Conservation (phyloP, 495 filamentous ascomycete species). For the Penicillium longicatenatum region DNA sequence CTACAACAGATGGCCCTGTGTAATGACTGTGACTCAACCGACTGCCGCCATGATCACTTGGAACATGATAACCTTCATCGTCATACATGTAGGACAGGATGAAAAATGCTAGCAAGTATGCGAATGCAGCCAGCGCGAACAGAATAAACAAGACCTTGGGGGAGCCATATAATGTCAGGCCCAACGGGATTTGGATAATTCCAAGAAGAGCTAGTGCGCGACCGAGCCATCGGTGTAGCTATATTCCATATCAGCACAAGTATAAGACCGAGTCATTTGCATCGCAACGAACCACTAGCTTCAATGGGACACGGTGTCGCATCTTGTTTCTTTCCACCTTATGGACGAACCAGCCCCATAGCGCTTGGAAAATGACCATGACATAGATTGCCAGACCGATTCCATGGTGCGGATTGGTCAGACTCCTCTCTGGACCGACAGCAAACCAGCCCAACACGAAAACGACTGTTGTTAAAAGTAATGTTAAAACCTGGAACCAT, state of each 20-base stretch:
- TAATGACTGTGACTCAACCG: conserved; percentile 35
- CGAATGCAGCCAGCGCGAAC: conserved; percentile 71
- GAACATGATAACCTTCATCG: conserved; percentile 44
- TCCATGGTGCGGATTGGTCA: conserved; percentile 93
- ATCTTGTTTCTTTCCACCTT: conserved; percentile 61
- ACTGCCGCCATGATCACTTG: conserved; percentile 57
- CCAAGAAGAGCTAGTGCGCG: conserved; percentile 74
- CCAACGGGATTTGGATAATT: conserved; percentile 84
- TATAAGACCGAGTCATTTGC: not conserved
- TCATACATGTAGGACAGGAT: conserved; percentile 68
- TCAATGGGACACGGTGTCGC: conserved; percentile 60
- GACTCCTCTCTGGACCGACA: conserved; percentile 57
- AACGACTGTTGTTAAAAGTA: conserved; percentile 30
- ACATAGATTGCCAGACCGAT: conserved; percentile 91
- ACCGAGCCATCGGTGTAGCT: conserved; percentile 87
- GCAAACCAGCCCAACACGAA: conserved; percentile 36
- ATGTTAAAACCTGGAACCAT: conserved; percentile 81
- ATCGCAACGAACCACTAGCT: conserved; percentile 62
- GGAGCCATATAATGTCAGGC: conserved; percentile 89
- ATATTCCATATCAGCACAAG: not conserved
- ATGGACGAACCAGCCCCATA: conserved; percentile 75
- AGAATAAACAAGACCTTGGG: conserved; percentile 83
- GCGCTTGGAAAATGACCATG: conserved; percentile 74
- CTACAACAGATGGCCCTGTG: conserved; percentile 40
- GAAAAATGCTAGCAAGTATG: conserved; percentile 70